Conservation (phyloP, 2,329 filamentous ascomycete genomes). For the Dothistroma septosporum region DNA sequence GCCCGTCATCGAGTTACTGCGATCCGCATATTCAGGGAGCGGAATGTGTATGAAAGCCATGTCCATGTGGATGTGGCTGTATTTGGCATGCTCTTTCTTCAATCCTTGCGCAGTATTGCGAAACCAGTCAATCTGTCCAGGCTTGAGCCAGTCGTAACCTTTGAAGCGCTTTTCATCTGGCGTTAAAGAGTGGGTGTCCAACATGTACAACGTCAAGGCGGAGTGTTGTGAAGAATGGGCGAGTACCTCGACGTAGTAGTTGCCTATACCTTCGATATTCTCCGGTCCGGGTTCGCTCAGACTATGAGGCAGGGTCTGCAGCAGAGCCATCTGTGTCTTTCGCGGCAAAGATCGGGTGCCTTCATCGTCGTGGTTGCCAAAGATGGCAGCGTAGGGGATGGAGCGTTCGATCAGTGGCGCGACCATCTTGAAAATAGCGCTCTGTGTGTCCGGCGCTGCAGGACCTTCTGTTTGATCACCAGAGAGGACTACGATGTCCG, state of each 20-base stretch:
- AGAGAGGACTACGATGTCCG: constrained; percentile 84
- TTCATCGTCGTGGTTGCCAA: constrained; percentile 97
- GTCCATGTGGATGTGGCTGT: constrained; percentile 89
- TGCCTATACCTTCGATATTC: constrained; percentile 84
- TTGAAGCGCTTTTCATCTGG: constrained; percentile 81
- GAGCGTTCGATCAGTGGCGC: constrained; percentile 78
- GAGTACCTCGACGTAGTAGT: constrained; percentile 88
- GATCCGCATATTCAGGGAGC: constrained; percentile 75
- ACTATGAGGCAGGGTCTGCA: constrained; percentile 84
- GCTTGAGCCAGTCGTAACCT: constrained; percentile 98
- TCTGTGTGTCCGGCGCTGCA: constrained; percentile 84
- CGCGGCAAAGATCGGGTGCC: constrained; percentile 60
- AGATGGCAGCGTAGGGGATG: constrained; percentile 89
- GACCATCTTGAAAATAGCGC: constrained; percentile 89
- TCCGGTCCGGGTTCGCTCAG: constrained; percentile 79
- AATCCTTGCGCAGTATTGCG: constrained; percentile 68
- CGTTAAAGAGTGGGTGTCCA: constrained; percentile 89
- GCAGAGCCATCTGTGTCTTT: constrained; percentile 73
- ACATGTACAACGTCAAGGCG: constrained; percentile 86
- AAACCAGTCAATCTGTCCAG: constrained; percentile 93
- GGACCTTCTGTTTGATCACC: constrained; percentile 96
- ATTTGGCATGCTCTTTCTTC: constrained; percentile 65
- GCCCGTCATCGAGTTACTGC: constrained; percentile 52
- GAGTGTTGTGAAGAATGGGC: constrained; percentile 81
- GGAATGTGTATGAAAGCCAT: constrained; percentile 98